Evolutionary conservation across 176 grass and related monocot species (phyloP).

Genomic region (Olyra latifolia): DNA sequence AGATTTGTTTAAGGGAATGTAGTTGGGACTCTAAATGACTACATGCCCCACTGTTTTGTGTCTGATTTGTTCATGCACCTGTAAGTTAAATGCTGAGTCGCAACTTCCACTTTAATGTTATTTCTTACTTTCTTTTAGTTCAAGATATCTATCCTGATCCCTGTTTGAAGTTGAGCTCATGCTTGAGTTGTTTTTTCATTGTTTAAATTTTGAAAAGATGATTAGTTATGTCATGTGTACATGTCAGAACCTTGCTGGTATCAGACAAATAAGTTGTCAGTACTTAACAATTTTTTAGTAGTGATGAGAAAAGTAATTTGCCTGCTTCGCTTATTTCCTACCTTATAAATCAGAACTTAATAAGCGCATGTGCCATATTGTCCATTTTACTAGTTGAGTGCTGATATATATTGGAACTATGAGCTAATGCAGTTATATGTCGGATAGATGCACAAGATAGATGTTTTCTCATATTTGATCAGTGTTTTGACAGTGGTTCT

Average conservation of each 20-base stretch:
- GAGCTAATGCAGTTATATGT: neutral
- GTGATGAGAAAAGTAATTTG: neutral
- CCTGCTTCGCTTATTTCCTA: neutral
- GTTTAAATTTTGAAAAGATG: neutral
- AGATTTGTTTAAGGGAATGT: neutral
- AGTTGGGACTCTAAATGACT: neutral
- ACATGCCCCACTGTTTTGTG: neutral
- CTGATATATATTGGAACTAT: neutral
- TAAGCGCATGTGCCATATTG: neutral
- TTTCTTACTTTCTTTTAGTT: neutral
- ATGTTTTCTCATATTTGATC: neutral
- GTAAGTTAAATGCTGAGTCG: neutral
- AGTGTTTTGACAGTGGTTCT: neutral
- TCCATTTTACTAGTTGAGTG: neutral
- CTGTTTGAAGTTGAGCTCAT: neutral
- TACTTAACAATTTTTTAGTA: neutral
- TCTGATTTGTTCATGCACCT: neutral
- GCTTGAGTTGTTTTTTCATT: neutral
- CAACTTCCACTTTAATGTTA: neutral
- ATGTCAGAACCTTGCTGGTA: neutral
- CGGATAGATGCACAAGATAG: neutral
- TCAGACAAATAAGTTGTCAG: neutral
- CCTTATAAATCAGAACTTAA: neutral
- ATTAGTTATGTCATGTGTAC: neutral
- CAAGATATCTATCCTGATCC: neutral